Conservation (phyloP, 2,329 filamentous ascomycete species). For the Diaporthe australafricana region DNA sequence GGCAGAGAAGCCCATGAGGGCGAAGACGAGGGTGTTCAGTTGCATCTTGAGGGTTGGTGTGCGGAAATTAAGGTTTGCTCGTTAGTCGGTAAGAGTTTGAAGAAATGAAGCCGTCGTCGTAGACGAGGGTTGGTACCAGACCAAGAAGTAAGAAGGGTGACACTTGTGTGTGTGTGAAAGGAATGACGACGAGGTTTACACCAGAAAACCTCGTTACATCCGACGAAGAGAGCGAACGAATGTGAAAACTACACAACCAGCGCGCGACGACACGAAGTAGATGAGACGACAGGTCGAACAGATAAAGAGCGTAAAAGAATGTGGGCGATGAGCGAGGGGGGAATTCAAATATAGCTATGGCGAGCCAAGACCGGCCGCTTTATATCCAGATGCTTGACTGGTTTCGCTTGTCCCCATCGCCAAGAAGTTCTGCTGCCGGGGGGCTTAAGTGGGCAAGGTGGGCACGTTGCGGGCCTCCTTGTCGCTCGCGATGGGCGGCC, state of each 20-base stretch:
- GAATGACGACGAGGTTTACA: constrained; percentile 31
- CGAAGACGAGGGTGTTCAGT: constrained; percentile 60
- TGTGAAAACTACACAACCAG: constrained; percentile 35
- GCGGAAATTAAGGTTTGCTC: constrained; percentile 12
- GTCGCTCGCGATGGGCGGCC: constrained; percentile 6
- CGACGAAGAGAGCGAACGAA: constrained; percentile 31
- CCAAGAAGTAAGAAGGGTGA: constrained; percentile 18
- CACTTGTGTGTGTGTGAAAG: constrained; percentile 29
- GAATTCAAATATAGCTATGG: constrained; percentile 25
- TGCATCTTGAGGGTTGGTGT: constrained; percentile 58
- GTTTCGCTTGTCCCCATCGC: constrained; percentile 31
- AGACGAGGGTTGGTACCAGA: constrained; percentile 35
- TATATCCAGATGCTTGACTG: constrained; percentile 24
- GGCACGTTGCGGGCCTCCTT: constrained; percentile 9
- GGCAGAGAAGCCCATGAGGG: constrained; percentile 60
- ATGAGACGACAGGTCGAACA: constrained; percentile 28
- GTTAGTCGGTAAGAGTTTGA: constrained; percentile 16
- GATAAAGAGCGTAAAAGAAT: not conserved
- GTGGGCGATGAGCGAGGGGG: constrained; percentile 18
- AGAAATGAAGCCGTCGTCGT: constrained; percentile 22
- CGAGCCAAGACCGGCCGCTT: constrained; percentile 28
- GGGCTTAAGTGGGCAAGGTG: constrained; percentile 21
- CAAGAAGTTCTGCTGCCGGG: constrained; percentile 28
- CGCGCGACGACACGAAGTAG: constrained; percentile 23
- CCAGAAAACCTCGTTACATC: constrained; percentile 21